Base-by-base conservation (phyloP, 768 basidiomycete genomes). In the Hygrophorus pudorinus region DNA sequence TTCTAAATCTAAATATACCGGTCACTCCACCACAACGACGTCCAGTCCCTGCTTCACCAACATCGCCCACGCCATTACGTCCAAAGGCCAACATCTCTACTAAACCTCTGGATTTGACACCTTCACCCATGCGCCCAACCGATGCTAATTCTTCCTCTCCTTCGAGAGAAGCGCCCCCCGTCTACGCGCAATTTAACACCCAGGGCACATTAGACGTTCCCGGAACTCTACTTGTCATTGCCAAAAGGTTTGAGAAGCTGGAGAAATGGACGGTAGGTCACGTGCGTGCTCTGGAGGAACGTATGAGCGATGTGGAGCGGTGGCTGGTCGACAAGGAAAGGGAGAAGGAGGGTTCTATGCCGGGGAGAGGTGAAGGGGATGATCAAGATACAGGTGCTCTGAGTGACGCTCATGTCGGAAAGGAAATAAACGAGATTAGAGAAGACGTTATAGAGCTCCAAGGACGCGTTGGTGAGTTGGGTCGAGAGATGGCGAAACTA, bases 241-340 rank as follows among this genome's bases (percentile, higher is more conserved):
- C 85, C 10, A 76, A 74, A 46, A 78, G 88, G 16, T 90, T 91
- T 47, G 88, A 91, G 60, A 91, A 91, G 58, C 72, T 91, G 10
- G 88, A 91, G 57, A 83, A 83, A 50, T 91, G 88, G 88, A 83
- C 87, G 0, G 85, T 91, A 2, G 79, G 85, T 5, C 88, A 91
- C 52, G 86, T 89, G 2, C 79, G 88, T 43, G 88, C 88, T 1
- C 64, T 91, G n/a, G 88, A 91, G 52, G 88, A 90, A 14, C 75
- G 88, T 27, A 91, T 91, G 87, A 78, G 80, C 48, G 88, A 91
- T 45, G 88, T 91, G n/a, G 88, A 91, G 57, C 71, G 79, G 36
- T 91, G 85, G 85, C 67, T 90, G 7, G 87, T 90, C 4, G 86
- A 88, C 48, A 87, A 83, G 56, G 86, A 90, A 63, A 78, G 70